Evolutionary conservation across 768 basidiomycete species (phyloP).

Genomic region (Hygrocybe coccinea): DNA sequence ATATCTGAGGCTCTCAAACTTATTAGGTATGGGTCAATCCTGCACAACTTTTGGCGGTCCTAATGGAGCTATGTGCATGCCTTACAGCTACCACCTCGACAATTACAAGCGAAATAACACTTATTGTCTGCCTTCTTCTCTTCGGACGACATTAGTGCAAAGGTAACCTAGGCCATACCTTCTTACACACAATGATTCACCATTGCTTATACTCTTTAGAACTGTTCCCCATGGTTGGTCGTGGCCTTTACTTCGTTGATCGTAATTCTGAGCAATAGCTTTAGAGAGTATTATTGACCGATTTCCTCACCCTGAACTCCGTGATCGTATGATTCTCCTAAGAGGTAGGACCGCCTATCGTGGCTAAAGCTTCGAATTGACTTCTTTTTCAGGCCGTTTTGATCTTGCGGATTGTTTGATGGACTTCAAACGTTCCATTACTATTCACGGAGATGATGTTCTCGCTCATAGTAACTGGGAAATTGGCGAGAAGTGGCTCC

Average conservation of each 20-base stretch:
- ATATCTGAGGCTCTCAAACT: constrained; percentile 77
- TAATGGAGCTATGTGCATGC: constrained; percentile 4
- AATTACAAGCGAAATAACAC: constrained; percentile 81
- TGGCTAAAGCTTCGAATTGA: not conserved
- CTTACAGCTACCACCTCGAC: constrained; percentile 77
- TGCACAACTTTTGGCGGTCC: not conserved
- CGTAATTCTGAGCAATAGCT: constrained; percentile 7
- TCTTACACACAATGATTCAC: constrained; percentile 6
- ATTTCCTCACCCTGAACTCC: constrained; percentile 81
- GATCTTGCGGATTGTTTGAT: constrained; percentile 76
- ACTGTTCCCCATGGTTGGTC: constrained; percentile 82
- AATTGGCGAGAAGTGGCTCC: constrained; percentile 75
- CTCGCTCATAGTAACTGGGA: constrained; percentile 91
- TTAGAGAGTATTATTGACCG: constrained; percentile 88
- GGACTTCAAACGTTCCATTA: constrained; percentile 63
- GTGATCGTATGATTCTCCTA: constrained; percentile 86
- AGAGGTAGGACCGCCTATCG: constrained; percentile 50
- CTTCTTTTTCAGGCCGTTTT: constrained; percentile 53
- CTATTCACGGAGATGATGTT: constrained; percentile 86
- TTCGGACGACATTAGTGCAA: constrained; percentile 86
- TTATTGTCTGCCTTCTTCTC: constrained; percentile 83
- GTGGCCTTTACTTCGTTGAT: constrained; percentile 14
- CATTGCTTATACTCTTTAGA: constrained; percentile 32
- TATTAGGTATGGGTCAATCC: constrained; percentile 51
- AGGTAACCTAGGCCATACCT: constrained; percentile 38